phyloP scores from a whole-genome alignment of 345 rosid species.

The Eucalyptus cloeziana region DNA sequence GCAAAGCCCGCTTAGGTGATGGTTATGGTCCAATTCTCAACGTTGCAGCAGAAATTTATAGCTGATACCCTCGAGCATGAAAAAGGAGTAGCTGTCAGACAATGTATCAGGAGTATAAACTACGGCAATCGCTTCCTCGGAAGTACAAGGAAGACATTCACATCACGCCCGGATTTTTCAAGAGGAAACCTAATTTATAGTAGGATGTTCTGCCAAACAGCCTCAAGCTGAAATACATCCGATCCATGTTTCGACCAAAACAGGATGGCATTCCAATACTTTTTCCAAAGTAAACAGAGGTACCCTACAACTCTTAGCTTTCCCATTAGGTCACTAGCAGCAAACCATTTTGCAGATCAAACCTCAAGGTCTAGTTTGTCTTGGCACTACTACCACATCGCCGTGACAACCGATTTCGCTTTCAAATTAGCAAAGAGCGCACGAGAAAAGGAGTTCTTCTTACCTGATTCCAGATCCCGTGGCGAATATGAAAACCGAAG shows the following conservation, averaged over 20 bases:
- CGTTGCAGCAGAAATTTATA: not conserved
- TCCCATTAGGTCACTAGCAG: not conserved
- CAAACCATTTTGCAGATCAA: not conserved
- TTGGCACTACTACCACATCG: not conserved
- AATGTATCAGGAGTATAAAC: not conserved
- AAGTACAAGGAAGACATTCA: not conserved
- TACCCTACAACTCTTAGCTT: not conserved
- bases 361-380: not conserved
- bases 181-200: not conserved
- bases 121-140: not conserved
- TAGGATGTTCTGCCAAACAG: not conserved
- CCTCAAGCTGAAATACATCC: not conserved
- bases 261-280: not conserved
- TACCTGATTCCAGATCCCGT: slow-evolving; percentile 97
- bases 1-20: not conserved
- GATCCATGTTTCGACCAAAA: not conserved
- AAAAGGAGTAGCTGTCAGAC: not conserved
- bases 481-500: slow-evolving; percentile 77
- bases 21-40: not conserved
- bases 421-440: not conserved
- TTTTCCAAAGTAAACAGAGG: not conserved
- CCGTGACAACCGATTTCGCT: not conserved
- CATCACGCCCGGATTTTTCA: not conserved
- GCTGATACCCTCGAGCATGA: not conserved
- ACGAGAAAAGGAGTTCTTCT: not conserved